Base-by-base conservation (phyloP, 176 grass and related monocot species). In the Urochloa ruziziensis region DNA sequence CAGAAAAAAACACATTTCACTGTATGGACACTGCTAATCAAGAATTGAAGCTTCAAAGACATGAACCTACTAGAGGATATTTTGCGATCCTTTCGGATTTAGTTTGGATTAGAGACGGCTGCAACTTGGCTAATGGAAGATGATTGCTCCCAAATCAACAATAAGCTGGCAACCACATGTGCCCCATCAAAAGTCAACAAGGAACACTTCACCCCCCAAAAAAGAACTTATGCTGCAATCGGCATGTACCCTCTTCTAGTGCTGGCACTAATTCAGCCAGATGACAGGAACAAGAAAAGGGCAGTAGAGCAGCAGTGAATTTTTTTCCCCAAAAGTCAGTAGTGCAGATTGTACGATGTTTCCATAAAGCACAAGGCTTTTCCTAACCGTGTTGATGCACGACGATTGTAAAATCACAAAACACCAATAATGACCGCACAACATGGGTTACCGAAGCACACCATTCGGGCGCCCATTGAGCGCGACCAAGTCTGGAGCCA, bases 271-370 rank as follows among this genome's bases (percentile, higher is more conserved):
- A 60, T 56, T 49, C 28, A 25, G 10, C 6, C 1, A 46, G 67
- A 69, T 53, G 62, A 44, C 18, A 70, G 7, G 25, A 17, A 75
- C 13, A 84, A 25, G 24, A 53, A 83, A 78, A 83, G 72, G 59
- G 59, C 34, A 73, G 46, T 40, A 40, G 34, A n/a, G n/a, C n/a
- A n/a, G 14, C 24, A n/a, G n/a, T n/a, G n/a, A n/a, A n/a, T n/a
- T n/a, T n/a, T 42, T 7, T 44, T 46, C 74, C 15, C 47, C 47
- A 56, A 84, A 28, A 67, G 39, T 35, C 18, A 54, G 35, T 37
- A 43, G 11, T 10, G 47, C 46, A 56, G 24, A 40, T 52, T n/a
- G 34, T 54, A 76, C 61, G 19, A 25, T 62, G 1, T 62, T 73
- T 17, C 30, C 40, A 24, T 62, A 49, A 74, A 74, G 69, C 58